phyloP scores from a whole-genome alignment of 768 basidiomycete species.

The Baorangia bicolor region DNA sequence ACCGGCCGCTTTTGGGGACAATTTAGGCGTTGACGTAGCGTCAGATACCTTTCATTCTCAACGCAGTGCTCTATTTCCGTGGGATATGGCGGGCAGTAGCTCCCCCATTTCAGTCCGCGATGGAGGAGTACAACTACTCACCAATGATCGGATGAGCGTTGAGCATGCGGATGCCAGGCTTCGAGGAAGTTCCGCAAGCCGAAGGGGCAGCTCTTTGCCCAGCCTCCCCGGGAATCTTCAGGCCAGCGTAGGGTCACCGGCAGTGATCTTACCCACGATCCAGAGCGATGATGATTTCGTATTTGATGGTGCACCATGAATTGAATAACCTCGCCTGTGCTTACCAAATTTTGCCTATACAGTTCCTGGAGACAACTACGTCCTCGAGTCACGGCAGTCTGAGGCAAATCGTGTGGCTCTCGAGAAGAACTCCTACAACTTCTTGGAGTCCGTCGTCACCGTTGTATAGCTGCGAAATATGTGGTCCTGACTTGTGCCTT shows the following conservation, averaged over 20 bases:
- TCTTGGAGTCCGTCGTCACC: slow-evolving; percentile 59
- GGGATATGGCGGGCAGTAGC: slow-evolving; percentile 77
- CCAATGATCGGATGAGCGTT: slow-evolving; percentile 47
- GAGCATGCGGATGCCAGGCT: slow-evolving; percentile 53
- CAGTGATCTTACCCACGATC: slow-evolving; percentile 35
- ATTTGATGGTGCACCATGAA: slow-evolving; percentile 54
- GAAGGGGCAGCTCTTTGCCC: slow-evolving; percentile 56
- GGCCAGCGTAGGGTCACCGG: slow-evolving; percentile 50
- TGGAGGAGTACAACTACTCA: slow-evolving; percentile 32
- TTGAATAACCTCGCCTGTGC: not conserved
- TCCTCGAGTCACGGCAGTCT: slow-evolving; percentile 50
- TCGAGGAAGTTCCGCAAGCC: slow-evolving; percentile 54
- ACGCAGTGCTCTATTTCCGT: slow-evolving; percentile 72
- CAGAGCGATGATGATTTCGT: slow-evolving; percentile 61
- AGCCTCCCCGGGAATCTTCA: slow-evolving; percentile 46
- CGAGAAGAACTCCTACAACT: slow-evolving; percentile 77
- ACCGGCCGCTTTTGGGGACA: slow-evolving; percentile 47
- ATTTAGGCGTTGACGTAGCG: slow-evolving; percentile 47
- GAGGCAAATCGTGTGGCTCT: slow-evolving; percentile 57
- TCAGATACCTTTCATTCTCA: slow-evolving; percentile 52
- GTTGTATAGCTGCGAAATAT: not conserved
- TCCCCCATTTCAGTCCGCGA: slow-evolving; percentile 47
- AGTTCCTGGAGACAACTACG: slow-evolving; percentile 30
- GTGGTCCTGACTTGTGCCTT: slow-evolving; percentile 13
- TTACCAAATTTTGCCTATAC: slow-evolving; percentile 19